Evolutionary conservation across 78 protist species (phyloP).

Genomic region (Mantamonas sphyraenae): DNA sequence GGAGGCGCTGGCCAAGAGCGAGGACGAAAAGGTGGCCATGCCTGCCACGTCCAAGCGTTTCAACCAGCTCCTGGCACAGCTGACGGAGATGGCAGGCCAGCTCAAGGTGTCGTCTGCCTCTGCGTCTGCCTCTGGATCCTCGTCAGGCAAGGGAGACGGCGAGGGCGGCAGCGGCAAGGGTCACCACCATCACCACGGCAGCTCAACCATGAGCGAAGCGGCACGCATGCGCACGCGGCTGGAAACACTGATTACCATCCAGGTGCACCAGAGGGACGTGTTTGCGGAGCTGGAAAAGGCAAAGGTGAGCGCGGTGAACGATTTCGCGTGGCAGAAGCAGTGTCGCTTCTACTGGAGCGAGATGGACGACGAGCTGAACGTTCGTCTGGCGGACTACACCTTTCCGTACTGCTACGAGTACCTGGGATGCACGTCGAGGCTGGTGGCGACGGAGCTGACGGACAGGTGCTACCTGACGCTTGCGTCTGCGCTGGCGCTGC

Average conservation of each 20-base stretch:
- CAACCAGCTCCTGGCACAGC: too few species aligned
- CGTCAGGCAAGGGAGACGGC: too few species aligned
- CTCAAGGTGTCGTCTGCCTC: too few species aligned
- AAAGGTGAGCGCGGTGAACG: constrained; percentile 19
- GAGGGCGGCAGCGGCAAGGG: too few species aligned
- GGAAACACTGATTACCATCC: constrained; percentile 74
- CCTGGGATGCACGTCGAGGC: constrained; percentile 72
- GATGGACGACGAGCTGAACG: constrained; percentile 20
- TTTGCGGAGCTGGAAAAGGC: constrained; percentile 24
- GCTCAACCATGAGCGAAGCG: too few species aligned
- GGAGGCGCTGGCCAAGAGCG: constrained; percentile 27
- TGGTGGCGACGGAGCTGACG: constrained; percentile 84
- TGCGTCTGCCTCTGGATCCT: too few species aligned
- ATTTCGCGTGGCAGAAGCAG: constrained; percentile 82
- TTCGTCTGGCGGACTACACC: constrained; percentile 57
- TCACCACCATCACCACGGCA: too few species aligned
- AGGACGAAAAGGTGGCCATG: constrained; percentile 11
- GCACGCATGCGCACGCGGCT: constrained; percentile 51
- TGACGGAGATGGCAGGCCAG: too few species aligned
- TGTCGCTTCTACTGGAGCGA: constrained; percentile 55
- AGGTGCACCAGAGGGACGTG: constrained; percentile 83
- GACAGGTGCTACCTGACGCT: constrained; percentile 85
- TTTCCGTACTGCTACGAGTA: constrained; percentile 74
- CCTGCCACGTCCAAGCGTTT: too few species aligned
- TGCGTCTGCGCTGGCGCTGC: constrained; percentile 44